Evolutionary conservation across 1,139 yeast species (phyloP), one percentile per base, ranked within the genome.

Genomic region (Blastobotrys aristatus): DNA sequence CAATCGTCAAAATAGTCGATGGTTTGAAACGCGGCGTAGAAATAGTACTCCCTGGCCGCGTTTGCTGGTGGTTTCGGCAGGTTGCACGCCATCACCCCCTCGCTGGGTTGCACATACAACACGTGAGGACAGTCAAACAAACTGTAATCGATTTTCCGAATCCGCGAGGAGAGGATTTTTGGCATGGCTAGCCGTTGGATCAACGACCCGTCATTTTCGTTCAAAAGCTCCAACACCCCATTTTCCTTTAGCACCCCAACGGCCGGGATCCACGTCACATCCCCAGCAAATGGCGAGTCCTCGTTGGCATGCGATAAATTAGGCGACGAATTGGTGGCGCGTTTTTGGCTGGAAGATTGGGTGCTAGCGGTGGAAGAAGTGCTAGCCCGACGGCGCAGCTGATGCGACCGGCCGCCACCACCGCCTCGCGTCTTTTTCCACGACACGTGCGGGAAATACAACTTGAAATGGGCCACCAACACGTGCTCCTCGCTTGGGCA

Each of bases 1-100:
- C 96, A 88, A 62, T 85, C 94, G 57, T 84, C 94, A 47, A 83
- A 72, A 63, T 86, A 95, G 31, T 80, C 79, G 55, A 79, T 80
- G 36, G 81, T 69, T 1, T 85, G 83, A 55, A 87, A 86, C 56
- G 79, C 80, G 44, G 84, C 70, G 55, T 52, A 54, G 22, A 56
- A 52, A 43, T 37, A 30, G 20, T 36, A 46, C 40, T 50, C 59
- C 27, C 35, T 5, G 40, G 27, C 38, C 18, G 29, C 16, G 11
- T 20, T 21, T 4, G 21, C 21, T 10, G 20, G 27, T 8, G 35
- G 31, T 22, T 10, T 13, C 18, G 44, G 44, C 37, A 30, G 21
- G 30, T 40, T 40, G 1, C 59, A 52, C n/a, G 50, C 31, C n/a
- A 51, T 18, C 8, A 50, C 31, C 1, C 53, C 57, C 16, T 45